A percentile compares a stretch with the other conserved stretches of the same genome.
Conservation (phyloP, 352 stramenopile genomes). For the Phytophthora hibernalis region DNA sequence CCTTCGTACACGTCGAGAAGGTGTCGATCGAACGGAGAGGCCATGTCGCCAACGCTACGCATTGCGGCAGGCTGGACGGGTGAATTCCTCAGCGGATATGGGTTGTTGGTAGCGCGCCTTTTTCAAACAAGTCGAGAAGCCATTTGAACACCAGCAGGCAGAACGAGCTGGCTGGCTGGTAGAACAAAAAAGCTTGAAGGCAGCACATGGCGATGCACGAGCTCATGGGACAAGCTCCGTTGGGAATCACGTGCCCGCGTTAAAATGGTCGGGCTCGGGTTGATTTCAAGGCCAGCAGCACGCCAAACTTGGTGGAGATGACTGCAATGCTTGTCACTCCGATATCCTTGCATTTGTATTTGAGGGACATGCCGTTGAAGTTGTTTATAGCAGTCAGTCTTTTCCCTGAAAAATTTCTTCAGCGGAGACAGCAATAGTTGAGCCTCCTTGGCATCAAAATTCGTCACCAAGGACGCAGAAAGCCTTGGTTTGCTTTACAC, state of each 20-base stretch:
- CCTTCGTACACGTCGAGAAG: slow-evolving; percentile 68
- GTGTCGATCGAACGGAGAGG: slow-evolving; percentile 66
- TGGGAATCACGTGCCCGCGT: slow-evolving; percentile 17
- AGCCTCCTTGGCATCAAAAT: background rate
- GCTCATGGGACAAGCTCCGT: background rate
- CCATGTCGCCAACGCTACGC: slow-evolving; percentile 22
- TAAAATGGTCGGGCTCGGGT: slow-evolving; percentile 30
- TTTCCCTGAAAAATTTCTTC: no score
- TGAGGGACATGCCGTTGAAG: slow-evolving; percentile 1
- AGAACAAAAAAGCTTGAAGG: slow-evolving; percentile 31
- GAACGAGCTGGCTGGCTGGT: slow-evolving; percentile 5
- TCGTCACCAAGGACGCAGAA: no score
- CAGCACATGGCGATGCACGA: slow-evolving; percentile 18
- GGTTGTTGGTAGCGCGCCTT: slow-evolving; percentile 24
- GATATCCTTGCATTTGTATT: slow-evolving; percentile 18
- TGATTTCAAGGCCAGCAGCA: slow-evolving; percentile 10
- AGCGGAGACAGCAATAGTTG: background rate
- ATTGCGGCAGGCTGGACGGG: slow-evolving; percentile 7
- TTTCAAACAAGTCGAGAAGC: slow-evolving; percentile 31
- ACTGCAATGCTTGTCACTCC: slow-evolving; percentile 14
- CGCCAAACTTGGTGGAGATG: slow-evolving; percentile 12
- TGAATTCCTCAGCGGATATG: slow-evolving; percentile 16
- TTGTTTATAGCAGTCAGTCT: slow-evolving; percentile 19
- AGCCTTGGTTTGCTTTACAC: no score
- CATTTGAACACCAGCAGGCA: slow-evolving; percentile 24